These are phyloP conservation scores for Polysphondylium violaceum DNA, from an alignment of 78 protist species.

Conservation along the genomic window DNA sequence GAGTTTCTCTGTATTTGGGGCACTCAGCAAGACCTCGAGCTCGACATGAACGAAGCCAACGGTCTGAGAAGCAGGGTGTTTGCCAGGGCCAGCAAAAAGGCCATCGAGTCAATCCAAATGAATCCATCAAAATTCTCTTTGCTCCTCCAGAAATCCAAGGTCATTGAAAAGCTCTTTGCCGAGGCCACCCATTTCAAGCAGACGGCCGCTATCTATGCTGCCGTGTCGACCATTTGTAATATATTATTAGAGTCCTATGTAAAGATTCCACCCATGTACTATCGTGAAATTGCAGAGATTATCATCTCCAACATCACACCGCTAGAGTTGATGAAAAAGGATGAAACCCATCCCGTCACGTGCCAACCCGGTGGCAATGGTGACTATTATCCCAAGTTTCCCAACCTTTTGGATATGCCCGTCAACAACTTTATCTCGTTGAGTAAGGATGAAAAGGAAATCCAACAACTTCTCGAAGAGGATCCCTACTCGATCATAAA, in stretches of 20 bases:
- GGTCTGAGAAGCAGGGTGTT: slow-evolving; percentile 46
- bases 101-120: slow-evolving; percentile 28
- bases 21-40: slow-evolving; percentile 1
- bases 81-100: slow-evolving; percentile 40
- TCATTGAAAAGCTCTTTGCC: slow-evolving; percentile 38
- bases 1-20: slow-evolving; percentile 76
- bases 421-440: neutral
- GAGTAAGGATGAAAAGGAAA: slow-evolving; percentile 49
- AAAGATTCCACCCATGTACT: slow-evolving; percentile 11
- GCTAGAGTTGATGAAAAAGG: slow-evolving; percentile 7
- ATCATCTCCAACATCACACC: slow-evolving; percentile 41
- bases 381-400: neutral
- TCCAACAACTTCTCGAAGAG: slow-evolving; percentile 14
- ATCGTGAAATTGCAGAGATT: slow-evolving; percentile 44
- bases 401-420: neutral
- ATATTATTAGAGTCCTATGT: slow-evolving; percentile 32
- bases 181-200: slow-evolving; percentile 35
- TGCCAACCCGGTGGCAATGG: slow-evolving; percentile 11
- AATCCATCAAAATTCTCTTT: slow-evolving; percentile 73
- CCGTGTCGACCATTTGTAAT: slow-evolving; percentile 32
- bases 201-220: slow-evolving; percentile 60
- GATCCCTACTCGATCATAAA: slow-evolving; percentile 59
- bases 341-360: no score
- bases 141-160: slow-evolving; percentile 27
- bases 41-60: slow-evolving; percentile 67